A percentile compares a stretch with the other conserved stretches of the same genome.
These are phyloP conservation scores for Kalanchoe fedtschenkoi DNA, from an alignment of 164 flowering plant genomes.

Conservation along the genomic window DNA sequence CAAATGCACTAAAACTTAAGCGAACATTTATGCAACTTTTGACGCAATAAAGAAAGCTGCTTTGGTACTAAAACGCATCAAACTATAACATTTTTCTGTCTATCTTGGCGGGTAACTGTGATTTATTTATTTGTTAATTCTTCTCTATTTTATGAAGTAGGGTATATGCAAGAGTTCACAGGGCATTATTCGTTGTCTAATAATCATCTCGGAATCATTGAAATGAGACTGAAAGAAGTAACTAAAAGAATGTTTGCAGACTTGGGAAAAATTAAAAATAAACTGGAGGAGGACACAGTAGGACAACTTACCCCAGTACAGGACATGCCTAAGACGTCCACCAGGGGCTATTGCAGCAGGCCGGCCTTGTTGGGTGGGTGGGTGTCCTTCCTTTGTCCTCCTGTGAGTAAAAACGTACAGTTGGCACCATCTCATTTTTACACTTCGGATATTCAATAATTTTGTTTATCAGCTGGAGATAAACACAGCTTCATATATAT, in stretches of 20 bases:
- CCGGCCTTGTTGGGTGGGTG: constrained; percentile 1
- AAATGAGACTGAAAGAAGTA: background rate
- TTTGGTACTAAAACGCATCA: constrained; percentile 29
- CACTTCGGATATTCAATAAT: background rate
- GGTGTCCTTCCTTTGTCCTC: background rate
- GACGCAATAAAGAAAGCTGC: constrained; percentile 34
- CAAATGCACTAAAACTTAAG: constrained; percentile 29
- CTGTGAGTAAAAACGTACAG: too few relatives aligned
- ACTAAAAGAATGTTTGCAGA: too few relatives aligned
- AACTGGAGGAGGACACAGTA: constrained; percentile 17
- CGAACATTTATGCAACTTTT: constrained; percentile 50
- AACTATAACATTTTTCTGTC: background rate
- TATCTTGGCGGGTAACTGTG: too few relatives aligned
- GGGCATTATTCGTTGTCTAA: constrained; percentile 7
- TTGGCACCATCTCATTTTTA: too few relatives aligned
- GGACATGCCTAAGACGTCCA: background rate
- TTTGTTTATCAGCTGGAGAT: too few relatives aligned
- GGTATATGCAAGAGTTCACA: constrained; percentile 30
- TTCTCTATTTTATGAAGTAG: constrained; percentile 4
- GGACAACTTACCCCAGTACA: constrained; percentile 2
- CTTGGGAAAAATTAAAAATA: constrained; percentile 5
- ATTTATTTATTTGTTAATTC: too few relatives aligned
- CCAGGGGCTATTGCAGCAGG: background rate
- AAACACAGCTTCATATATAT: too few relatives aligned
- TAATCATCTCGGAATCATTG: constrained; percentile 28